Conservation (phyloP, 345 rosid genomes). For the Sisymbrium altissimum region DNA sequence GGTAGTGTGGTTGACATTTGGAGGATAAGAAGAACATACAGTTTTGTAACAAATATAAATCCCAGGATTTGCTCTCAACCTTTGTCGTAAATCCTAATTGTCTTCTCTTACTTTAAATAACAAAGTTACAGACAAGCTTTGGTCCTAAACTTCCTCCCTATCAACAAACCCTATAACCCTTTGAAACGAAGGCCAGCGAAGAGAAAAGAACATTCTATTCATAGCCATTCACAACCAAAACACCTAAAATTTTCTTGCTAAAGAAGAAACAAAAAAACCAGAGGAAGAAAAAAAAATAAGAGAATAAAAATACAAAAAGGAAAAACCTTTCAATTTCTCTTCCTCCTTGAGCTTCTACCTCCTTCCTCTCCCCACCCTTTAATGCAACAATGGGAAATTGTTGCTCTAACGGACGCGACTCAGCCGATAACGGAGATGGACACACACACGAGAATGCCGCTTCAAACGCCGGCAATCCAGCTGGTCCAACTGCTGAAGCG, state of each 20-base stretch:
- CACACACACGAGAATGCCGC: constrained; percentile 9
- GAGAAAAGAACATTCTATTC: constrained; percentile 25
- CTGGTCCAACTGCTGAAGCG: constrained; percentile 28
- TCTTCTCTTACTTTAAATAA: constrained; percentile 29
- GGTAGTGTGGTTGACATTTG: neutral
- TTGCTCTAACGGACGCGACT: constrained; percentile 54
- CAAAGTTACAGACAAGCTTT: constrained; percentile 23
- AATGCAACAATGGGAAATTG: constrained; percentile 63
- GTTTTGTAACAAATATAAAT: neutral
- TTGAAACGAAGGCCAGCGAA: constrained; percentile 27
- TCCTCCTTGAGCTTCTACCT: constrained; percentile 27
- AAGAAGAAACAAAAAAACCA: constrained; percentile 37
- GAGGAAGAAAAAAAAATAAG: constrained; percentile 8
- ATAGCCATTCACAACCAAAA: constrained; percentile 34
- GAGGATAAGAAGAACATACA: neutral
- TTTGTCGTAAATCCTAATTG: constrained; percentile 24
- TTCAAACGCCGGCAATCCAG: constrained; percentile 6
- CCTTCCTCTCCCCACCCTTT: constrained; percentile 26
- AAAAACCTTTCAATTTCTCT: constrained; percentile 29
- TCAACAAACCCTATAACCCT: constrained; percentile 30
- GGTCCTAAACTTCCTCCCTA: constrained; percentile 32
- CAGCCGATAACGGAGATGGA: constrained; percentile 33
- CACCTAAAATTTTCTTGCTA: constrained; percentile 28
- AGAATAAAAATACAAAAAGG: constrained; percentile 13
- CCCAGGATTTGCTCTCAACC: constrained; percentile 27